These are phyloP conservation scores for Pelargonium nanum DNA, from an alignment of 345 rosid species.

Conservation along the genomic window DNA sequence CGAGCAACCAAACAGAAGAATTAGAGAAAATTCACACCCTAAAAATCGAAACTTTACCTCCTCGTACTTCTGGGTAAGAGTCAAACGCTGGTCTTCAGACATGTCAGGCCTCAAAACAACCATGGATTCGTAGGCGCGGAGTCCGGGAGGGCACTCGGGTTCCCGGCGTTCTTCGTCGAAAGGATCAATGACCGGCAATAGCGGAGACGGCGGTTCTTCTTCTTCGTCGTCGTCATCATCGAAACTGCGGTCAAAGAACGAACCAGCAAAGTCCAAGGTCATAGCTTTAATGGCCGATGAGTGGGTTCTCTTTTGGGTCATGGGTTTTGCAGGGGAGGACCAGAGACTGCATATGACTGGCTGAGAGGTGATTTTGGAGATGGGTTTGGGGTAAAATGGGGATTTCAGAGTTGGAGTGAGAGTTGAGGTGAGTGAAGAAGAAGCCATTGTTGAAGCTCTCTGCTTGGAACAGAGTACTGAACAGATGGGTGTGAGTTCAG, in stretches of 20 bases:
- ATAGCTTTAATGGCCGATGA: constrained; percentile 36
- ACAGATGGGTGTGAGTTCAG: too few relatives aligned
- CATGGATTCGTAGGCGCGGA: constrained; percentile 80
- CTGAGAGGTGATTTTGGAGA: constrained; percentile 19
- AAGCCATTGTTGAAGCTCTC: constrained; percentile 30
- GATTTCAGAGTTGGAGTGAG: constrained; percentile 17
- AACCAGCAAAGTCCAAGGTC: constrained; percentile 63
- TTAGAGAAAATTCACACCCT: neutral
- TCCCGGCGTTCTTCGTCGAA: constrained; percentile 62
- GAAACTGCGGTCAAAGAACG: constrained; percentile 62
- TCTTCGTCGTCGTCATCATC: constrained; percentile 50
- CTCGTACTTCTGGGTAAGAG: constrained; percentile 89
- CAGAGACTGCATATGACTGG: constrained; percentile 29
- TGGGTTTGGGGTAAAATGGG: constrained; percentile 23
- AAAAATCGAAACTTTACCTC: constrained; percentile 43
- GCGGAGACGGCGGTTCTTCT: constrained; percentile 21
- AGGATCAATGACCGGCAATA: constrained; percentile 39
- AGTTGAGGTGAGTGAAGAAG: constrained; percentile 29
- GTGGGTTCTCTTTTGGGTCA: constrained; percentile 11
- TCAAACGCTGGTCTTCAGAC: constrained; percentile 87
- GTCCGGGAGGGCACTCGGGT: constrained; percentile 91
- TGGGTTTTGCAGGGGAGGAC: constrained; percentile 28
- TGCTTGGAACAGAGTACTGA: neutral
- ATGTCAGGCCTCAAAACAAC: constrained; percentile 83
- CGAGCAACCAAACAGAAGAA: constrained; percentile 3